Evolutionary conservation across 2,329 filamentous ascomycete species (phyloP).

Genomic region (Zymoseptoria pseudotritici): DNA sequence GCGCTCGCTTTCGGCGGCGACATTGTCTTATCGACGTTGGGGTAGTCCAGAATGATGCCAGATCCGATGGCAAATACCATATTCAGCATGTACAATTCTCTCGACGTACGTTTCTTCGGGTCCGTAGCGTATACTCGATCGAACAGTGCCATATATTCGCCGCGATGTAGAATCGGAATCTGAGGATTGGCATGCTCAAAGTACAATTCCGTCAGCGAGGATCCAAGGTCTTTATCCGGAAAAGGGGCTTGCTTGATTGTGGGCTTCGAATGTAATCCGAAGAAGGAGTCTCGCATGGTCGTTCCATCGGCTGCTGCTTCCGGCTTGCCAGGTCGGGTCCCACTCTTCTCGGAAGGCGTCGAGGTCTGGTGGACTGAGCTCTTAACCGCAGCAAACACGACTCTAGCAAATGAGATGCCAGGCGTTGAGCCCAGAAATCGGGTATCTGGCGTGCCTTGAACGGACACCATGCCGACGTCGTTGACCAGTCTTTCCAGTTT

Average conservation of each 20-base stretch:
- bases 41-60: constrained; percentile 71
- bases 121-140: constrained; percentile 69
- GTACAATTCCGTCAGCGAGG: constrained; percentile 70
- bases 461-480: constrained; percentile 67
- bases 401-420: constrained; percentile 86
- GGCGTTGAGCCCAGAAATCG: constrained; percentile 78
- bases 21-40: constrained; percentile 24
- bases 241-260: constrained; percentile 80
- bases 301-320: constrained; percentile 53
- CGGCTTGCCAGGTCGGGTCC: constrained; percentile 48
- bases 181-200: constrained; percentile 96
- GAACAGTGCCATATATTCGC: constrained; percentile 83
- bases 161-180: constrained; percentile 83
- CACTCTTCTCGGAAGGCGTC: constrained; percentile 55
- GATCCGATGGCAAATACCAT: constrained; percentile 96
- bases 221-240: constrained; percentile 66
- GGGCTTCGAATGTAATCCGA: constrained; percentile 86
- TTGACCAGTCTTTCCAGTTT: constrained; percentile 60
- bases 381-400: constrained; percentile 91
- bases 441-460: constrained; percentile 69
- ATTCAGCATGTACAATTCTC: constrained; percentile 88
- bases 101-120: constrained; percentile 59
- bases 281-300: constrained; percentile 92
- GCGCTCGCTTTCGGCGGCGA: constrained; percentile 28
- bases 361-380: constrained; percentile 53